Percentiles rank a stretch among this genome's conserved stretches.
Conservation (phyloP, 1,284 basidiomycete species). For the Abortiporus biennis region DNA sequence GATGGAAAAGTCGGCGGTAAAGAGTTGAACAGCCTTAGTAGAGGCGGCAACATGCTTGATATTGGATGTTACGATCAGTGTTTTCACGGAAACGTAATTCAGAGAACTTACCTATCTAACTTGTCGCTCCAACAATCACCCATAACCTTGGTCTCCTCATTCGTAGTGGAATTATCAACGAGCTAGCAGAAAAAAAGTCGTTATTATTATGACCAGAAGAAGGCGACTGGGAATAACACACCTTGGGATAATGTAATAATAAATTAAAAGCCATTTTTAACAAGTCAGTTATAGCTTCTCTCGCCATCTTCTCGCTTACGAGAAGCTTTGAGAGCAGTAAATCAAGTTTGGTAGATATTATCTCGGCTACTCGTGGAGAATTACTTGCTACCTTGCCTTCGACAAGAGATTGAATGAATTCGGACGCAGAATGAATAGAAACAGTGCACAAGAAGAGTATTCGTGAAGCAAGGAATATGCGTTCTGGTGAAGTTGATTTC, state of each 20-base stretch:
- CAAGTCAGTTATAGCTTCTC: conserved; percentile 69
- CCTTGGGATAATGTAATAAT: conserved; percentile 63
- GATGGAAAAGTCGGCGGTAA: conserved; percentile 52
- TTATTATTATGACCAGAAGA: conserved; percentile 1
- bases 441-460: conserved; percentile 71
- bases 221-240: conserved; percentile 16
- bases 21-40: conserved; percentile 56
- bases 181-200: conserved; percentile 30
- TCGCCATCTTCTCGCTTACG: conserved; percentile 45
- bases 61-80: neutral
- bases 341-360: conserved; percentile 54
- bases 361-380: conserved; percentile 45
- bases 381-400: conserved; percentile 51
- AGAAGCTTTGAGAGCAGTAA: conserved; percentile 39
- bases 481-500: conserved; percentile 58
- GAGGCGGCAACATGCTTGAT: conserved; percentile 49
- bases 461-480: conserved; percentile 67
- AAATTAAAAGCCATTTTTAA: conserved; percentile 77
- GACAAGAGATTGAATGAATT: conserved; percentile 52
- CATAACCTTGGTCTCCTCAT: conserved; percentile 28
- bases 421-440: conserved; percentile 31
- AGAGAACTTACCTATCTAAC: conserved; percentile 51
- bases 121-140: conserved; percentile 67
- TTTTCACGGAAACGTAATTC: neutral
- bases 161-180: conserved; percentile 20